Base-by-base conservation (phyloP, 768 basidiomycete genomes). In the Ramaria sp. region DNA sequence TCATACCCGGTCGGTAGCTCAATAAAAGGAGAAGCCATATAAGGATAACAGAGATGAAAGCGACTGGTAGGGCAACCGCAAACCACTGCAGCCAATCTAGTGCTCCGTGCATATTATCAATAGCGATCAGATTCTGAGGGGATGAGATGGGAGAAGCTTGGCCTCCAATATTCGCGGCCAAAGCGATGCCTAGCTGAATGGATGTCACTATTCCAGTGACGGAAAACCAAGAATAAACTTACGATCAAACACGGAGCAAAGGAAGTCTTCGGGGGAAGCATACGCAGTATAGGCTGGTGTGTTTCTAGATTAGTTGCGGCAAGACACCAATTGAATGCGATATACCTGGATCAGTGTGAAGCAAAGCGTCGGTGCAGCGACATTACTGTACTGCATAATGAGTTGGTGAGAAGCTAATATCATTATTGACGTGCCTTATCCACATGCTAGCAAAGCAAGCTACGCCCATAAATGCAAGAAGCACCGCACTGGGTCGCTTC, bases 391-490 rank as follows among this genome's bases (percentile, higher is more conserved):
- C 34, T 59, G 52, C 28, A 42, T 38, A 41, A 42, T 10, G 32
- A 47, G 45, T 16, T n/a, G 42, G 24, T 22, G 27, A 51, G 38
- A 47, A 34, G 3, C 45, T 39, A 30, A 37, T 48, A 54, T 38
- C 52, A 52, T 45, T 37, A 24, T 9, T n/a, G 48, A 54, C 69
- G 43, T 53, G 85, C 86, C 87, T 93, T 63, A 99, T 98, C 96
- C 93, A 98, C 95, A 98, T 99, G 68, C 89, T 93, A 3, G 94
- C 92, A 65, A 99, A 99, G 64, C 93, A 97, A 1, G 93, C 87
- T 16, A 99, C 93, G 42, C 74, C 81, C 96, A 98, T 98, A 66
- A 97, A 89, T 0, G 91, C 85, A 43, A 99, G 77, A 7, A 99
- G 72, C 3, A 99, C 94, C 0, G 78, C 84, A 57, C 79, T 82